Evolutionary conservation across 495 filamentous ascomycete genomes (phyloP), one percentile per base, ranked within the genome.

Genomic region (Sporormia fimetaria): DNA sequence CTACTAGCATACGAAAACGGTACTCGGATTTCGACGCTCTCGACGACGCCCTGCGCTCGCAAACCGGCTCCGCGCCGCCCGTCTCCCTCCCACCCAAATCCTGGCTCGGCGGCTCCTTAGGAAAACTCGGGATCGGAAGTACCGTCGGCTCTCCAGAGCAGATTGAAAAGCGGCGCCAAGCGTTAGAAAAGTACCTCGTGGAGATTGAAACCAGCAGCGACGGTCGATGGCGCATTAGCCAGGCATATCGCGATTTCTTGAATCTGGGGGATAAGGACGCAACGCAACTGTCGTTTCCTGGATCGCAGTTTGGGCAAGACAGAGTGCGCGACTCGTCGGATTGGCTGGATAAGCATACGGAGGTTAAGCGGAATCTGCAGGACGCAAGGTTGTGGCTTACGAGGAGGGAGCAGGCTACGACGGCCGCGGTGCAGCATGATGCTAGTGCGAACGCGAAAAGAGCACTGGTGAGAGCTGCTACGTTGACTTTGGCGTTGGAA

Each of bases 21-120:
- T 98, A 95, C 73, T 87, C 80, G 39, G 92, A 96, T 59, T 96
- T 98, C 64, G 64, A 68, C 32, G 59, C 73, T 44, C 78, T 98
- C 41, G 77, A 98, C 67, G 52, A 59, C n/a, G 51, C 71, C 17
- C 75, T 98, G 6, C 67, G 66, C 51, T 62, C 70, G 42, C 67
- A 78, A 51, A 75, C 78, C 33, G 75, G 75, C 59, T 25, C 63
- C 10, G 51, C 71, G 8, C 80, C 80, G 0, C 80, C 87, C 18
- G 61, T 63, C 7, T 64, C 84, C 2, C 68, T 93, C 6, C 87
- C 87, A 10, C 54, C 64, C 9, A 96, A 95, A 60, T 78, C 82
- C 27, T 96, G 84, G 85, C 46, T 51, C 12, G 47, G 51, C 33
- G 51, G 51, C 28, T 11, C 20, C 2, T 41, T 54, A 6, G 44